Evolutionary conservation across 1,284 basidiomycete species (phyloP), one percentile per base, ranked within the genome.

Genomic region (Sphaerobolus stellatus): DNA sequence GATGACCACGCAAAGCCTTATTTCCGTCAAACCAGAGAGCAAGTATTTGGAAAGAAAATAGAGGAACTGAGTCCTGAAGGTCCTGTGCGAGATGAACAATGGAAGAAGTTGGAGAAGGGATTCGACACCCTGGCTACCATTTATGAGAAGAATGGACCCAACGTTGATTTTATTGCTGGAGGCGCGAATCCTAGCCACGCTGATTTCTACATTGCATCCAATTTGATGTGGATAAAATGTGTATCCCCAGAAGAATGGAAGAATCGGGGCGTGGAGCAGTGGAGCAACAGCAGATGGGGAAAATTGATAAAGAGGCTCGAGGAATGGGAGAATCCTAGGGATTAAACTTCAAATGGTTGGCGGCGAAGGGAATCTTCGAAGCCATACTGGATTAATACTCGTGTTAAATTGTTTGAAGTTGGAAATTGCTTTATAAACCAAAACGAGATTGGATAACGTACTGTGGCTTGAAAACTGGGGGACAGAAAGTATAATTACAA

Each of bases 111-210:
- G 5, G 43, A 54, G 34, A 48, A 49, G 49, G 47, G 52, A 1
- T 33, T 72, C 24, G 49, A 44, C 1, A 54, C 56, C 1, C 49
- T 74, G 1, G 61, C 66, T 11, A 27, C 48, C n/a, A 64, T 63
- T 60, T 60, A 70, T 54, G 61, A 62, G 11, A 66, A 62, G 56
- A 64, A 61, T 18, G 56, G 60, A n/a, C n/a, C n/a, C n/a, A 1
- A 31, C n/a, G 14, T 56, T 56, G 63, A 66, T 14, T 58, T 57
- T 29, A 71, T 68, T 46, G 62, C 71, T 62, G 68, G 62, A 64
- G 73, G 74, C 57, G 62, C 59, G 66, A 71, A 56, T 36, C 60
- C 61, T 57, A 75, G 68, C 6, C 73, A 67, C 53, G 72, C 66
- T 3, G 74, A 75, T 50, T 58, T 65, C 34, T 27, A 64, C 13